Evolutionary conservation across 169 alveolate genomes (phyloP).

Genomic region (Ichthyophthirius multifiliis): DNA sequence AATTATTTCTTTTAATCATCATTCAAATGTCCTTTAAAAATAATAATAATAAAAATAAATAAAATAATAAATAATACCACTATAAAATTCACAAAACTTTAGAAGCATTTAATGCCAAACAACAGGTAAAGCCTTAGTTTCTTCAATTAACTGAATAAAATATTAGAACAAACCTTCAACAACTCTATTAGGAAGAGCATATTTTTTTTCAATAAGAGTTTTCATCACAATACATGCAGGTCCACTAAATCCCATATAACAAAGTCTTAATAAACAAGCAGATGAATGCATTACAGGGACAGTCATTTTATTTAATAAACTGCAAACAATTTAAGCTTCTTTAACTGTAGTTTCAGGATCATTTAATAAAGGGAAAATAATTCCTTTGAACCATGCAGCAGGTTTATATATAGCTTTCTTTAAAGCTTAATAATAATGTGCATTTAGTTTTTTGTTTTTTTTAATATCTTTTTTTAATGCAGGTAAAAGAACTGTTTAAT

Average conservation of each 20-base stretch:
- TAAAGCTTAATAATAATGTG: conserved; percentile 91
- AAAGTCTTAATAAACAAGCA: conserved; percentile 90
- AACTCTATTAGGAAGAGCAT: conserved; percentile 91
- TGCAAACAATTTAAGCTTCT: conserved; percentile 95
- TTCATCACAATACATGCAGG: conserved; percentile 90
- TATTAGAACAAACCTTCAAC: conserved; percentile 78
- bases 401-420: conserved; percentile 95
- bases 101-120: conserved; percentile 93
- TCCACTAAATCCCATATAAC: conserved; percentile 85
- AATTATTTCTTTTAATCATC: conserved; percentile 46
- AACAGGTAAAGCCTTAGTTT: conserved; percentile 88
- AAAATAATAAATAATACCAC: conserved; percentile 46
- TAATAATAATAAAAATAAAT: not conserved
- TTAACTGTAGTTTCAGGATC: conserved; percentile 81
- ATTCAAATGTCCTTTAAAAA: not conserved
- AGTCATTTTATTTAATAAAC: conserved; percentile 19
- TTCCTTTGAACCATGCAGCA: conserved; percentile 95
- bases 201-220: conserved; percentile 90
- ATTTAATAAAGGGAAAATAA: conserved; percentile 79
- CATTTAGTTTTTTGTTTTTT: conserved; percentile 88
- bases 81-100: conserved; percentile 86
- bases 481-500: conserved; percentile 78
- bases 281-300: conserved; percentile 92
- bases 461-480: conserved; percentile 86
- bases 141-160: conserved; percentile 73